Base-by-base conservation (phyloP, 306 rosid species). In the Mimosa bimucronata region DNA sequence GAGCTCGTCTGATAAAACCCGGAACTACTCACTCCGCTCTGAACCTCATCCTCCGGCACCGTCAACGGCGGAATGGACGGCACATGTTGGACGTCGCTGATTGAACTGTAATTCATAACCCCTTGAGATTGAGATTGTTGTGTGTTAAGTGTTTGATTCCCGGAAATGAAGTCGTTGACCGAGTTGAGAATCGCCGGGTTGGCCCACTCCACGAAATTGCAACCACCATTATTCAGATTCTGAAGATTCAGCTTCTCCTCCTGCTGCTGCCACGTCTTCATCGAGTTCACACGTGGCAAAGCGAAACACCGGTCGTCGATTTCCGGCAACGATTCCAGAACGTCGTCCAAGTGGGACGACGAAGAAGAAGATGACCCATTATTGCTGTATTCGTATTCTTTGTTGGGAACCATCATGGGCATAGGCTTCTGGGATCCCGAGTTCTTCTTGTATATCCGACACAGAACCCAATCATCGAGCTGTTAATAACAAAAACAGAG, bases 261-360 rank as follows among this genome's bases (percentile, higher is more conserved):
- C 7, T 88, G 87, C 15, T 88, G 87, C 15, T 86, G 89, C 38
- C 78, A 50, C 14, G 83, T 57, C 67, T 79, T 86, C 14, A 90
- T 80, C 1, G 98, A 90, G 80, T 50, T 92, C 48, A 89, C 82
- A 0, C 94, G 85, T 0, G 97, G 98, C 75, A 90, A 73, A 1
- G 84, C 7, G 71, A 95, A 91, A 61, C 77, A 66, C n/a, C 83
- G 78, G 69, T 95, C 87, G 21, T 91, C 84, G 9, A 91, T 91
- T 7, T 83, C 91, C 18, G 94, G 95, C 58, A 95, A 61, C 0
- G 97, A 88, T 45, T 88, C 94, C 4, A 92, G 86, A 73, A 89
- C 87, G 34, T 90, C 94, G 23, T 92, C 97, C 0, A 91, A 73
- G 65, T 91, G 97, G 0, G 95, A 86, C 0, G 97, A 88, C 0